Conservation (phyloP, 768 basidiomycete genomes). For the Stropharia rugosoannulata region DNA sequence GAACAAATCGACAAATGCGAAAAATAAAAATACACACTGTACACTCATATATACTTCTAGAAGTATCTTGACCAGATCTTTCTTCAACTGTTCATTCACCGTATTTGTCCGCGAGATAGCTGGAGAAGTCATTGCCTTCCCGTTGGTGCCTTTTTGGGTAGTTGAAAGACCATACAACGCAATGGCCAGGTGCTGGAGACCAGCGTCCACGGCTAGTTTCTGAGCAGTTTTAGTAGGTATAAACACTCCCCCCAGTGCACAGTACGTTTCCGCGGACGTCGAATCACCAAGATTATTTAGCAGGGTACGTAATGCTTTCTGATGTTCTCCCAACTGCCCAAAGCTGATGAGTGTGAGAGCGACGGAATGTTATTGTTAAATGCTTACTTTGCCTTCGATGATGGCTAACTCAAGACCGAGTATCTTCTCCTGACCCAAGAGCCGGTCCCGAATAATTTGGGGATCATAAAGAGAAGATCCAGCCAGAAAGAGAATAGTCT, state of each 20-base stretch:
- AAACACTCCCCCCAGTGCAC: slow-evolving; percentile 75
- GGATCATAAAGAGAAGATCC: slow-evolving; percentile 72
- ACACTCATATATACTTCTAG: slow-evolving; percentile 82
- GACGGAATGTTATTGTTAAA: background rate
- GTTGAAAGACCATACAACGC: slow-evolving; percentile 37
- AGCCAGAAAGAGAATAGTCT: slow-evolving; percentile 77
- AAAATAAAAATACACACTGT: slow-evolving; percentile 44
- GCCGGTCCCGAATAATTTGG: slow-evolving; percentile 36
- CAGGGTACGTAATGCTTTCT: slow-evolving; percentile 62
- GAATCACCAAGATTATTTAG: slow-evolving; percentile 72
- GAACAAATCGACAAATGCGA: background rate
- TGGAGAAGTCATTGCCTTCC: slow-evolving; percentile 9
- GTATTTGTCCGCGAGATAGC: slow-evolving; percentile 31
- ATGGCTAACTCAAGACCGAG: slow-evolving; percentile 77
- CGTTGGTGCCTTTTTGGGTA: slow-evolving; percentile 23
- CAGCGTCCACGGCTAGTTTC: slow-evolving; percentile 44
- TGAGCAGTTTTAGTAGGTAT: slow-evolving; percentile 59
- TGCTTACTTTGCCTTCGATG: slow-evolving; percentile 69
- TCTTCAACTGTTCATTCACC: slow-evolving; percentile 50
- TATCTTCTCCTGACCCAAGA: slow-evolving; percentile 48
- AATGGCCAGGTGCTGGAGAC: slow-evolving; percentile 54
- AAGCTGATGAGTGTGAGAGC: background rate
- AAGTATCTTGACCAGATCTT: slow-evolving; percentile 63
- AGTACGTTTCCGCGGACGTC: slow-evolving; percentile 83
- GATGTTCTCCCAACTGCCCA: slow-evolving; percentile 47